phyloP scores from a whole-genome alignment of 257 asterid species.

The Solanum lignicaule region DNA sequence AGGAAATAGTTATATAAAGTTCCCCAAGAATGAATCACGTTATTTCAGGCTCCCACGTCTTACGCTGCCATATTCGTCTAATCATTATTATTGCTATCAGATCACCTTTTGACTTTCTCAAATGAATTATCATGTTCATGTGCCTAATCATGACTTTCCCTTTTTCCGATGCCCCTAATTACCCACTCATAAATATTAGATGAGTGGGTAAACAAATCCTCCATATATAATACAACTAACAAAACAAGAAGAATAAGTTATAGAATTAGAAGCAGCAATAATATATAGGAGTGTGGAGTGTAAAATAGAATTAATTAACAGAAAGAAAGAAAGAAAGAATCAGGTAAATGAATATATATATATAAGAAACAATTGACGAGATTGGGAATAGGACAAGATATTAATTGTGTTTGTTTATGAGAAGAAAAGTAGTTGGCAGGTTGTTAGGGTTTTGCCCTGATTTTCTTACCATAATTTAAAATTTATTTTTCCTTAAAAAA shows the following conservation, averaged over 20 bases:
- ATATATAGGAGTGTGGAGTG: not conserved
- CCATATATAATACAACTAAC: not conserved
- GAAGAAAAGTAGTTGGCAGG: not conserved
- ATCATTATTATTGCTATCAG: not conserved
- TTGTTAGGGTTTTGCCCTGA: not conserved
- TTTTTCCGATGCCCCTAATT: not conserved
- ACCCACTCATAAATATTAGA: not conserved
- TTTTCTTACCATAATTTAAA: too few species aligned
- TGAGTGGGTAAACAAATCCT: not conserved
- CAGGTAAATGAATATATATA: not conserved
- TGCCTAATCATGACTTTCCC: not conserved
- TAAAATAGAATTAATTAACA: not conserved
- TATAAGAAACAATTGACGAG: not conserved
- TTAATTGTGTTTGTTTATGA: not conserved
- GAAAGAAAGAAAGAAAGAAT: not conserved
- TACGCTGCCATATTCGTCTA: not conserved
- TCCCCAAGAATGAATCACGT: conserved; percentile 2
- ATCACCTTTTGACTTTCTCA: not conserved
- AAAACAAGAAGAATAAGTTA: not conserved
- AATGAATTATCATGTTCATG: not conserved
- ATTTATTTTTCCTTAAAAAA: too few species aligned
- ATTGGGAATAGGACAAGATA: not conserved
- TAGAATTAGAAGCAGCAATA: not conserved
- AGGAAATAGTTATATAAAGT: not conserved
- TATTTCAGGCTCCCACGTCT: not conserved